phyloP scores from a whole-genome alignment of 1,284 basidiomycete species.

The Ustilago cynodontis region DNA sequence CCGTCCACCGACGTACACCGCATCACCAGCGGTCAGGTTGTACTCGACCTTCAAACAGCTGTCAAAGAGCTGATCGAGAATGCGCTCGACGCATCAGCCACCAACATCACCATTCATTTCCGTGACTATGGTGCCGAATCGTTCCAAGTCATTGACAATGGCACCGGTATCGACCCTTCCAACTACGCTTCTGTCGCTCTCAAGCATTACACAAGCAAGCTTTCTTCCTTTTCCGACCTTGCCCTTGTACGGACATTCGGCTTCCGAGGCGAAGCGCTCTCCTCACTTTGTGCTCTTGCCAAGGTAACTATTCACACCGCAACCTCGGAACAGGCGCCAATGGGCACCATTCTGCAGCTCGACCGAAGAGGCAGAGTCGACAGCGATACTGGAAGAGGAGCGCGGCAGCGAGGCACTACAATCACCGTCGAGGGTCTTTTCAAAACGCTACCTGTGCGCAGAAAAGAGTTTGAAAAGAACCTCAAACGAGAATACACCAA shows the following conservation, averaged over 20 bases:
- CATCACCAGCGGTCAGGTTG: conserved; percentile 91
- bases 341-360: conserved; percentile 65
- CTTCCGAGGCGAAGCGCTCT: conserved; percentile 94
- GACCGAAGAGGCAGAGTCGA: conserved; percentile 51
- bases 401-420: conserved; percentile 89
- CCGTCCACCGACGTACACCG: conserved; percentile 59
- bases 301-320: conserved; percentile 71
- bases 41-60: conserved; percentile 89
- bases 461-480: conserved; percentile 91
- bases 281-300: conserved; percentile 88
- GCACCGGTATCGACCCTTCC: conserved; percentile 81
- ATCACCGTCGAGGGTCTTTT: conserved; percentile 83
- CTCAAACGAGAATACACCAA: conserved; percentile 91
- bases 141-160: conserved; percentile 94
- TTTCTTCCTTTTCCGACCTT: conserved; percentile 82
- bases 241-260: conserved; percentile 86
- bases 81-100: conserved; percentile 90
- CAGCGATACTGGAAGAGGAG: conserved; percentile 71
- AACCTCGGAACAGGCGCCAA: conserved; percentile 59
- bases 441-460: conserved; percentile 84
- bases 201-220: conserved; percentile 95
- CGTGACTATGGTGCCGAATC: conserved; percentile 87
- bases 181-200: conserved; percentile 81
- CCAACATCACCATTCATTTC: conserved; percentile 87
- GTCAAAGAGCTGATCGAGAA: conserved; percentile 98